Evolutionary conservation across 73 alveolate species (phyloP).

Genomic region (Paramecium sexaurelia): DNA sequence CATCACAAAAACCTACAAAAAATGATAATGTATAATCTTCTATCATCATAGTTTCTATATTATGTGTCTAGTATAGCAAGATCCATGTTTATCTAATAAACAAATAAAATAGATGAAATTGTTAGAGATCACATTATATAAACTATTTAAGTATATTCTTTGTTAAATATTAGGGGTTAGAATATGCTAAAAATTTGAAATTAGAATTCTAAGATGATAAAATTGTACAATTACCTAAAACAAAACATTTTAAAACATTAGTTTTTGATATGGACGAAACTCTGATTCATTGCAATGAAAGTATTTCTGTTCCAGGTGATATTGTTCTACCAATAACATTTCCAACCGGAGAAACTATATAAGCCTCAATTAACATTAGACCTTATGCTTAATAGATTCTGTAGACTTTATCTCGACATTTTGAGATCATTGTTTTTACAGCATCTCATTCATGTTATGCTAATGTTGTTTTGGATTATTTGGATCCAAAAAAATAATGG

Average conservation of each 20-base stretch:
- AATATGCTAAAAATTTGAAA: constrained; percentile 30
- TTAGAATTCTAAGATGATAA: constrained; percentile 34
- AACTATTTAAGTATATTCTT: constrained; percentile 16
- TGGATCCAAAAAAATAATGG: constrained; percentile 90
- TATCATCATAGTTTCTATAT: not conserved
- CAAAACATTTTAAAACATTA: constrained; percentile 41
- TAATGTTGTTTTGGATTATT: constrained; percentile 90
- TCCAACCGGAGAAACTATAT: constrained; percentile 67
- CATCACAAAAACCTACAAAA: not conserved
- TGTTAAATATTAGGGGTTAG: constrained; percentile 26
- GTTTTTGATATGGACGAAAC: constrained; percentile 70
- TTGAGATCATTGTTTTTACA: constrained; percentile 92
- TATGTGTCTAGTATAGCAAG: constrained; percentile 1
- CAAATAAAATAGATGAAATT: constrained; percentile 3
- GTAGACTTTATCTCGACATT: constrained; percentile 78
- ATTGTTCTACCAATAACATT: constrained; percentile 64
- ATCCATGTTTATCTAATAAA: not conserved
- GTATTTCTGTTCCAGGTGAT: constrained; percentile 58
- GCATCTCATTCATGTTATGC: constrained; percentile 97
- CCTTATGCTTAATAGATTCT: constrained; percentile 92
- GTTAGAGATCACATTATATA: constrained; percentile 55
- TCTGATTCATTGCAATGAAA: constrained; percentile 67
- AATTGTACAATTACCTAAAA: constrained; percentile 49
- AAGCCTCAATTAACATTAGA: constrained; percentile 91
- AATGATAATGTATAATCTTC: not conserved